Percentiles rank a stretch among this genome's conserved stretches.
Evolutionary conservation across 306 rosid species (phyloP).

Genomic region (Fragaria iinumae): DNA sequence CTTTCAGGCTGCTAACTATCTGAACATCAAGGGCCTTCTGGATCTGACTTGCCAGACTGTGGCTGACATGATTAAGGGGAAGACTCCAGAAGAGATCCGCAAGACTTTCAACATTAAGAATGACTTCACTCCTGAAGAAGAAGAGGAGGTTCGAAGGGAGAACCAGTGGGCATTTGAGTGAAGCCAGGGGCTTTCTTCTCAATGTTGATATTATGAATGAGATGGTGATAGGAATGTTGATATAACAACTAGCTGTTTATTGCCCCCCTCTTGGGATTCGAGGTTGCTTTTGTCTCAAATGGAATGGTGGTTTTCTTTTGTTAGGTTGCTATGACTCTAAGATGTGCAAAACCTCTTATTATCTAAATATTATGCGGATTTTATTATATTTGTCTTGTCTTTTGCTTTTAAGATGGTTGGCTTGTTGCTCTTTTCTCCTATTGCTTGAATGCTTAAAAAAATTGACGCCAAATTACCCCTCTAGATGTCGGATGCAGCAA

Average conservation of each 20-base stretch:
- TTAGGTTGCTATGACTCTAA: background rate
- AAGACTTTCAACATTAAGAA: slow-evolving; percentile 28
- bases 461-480: no score
- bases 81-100: slow-evolving; percentile 22
- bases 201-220: background rate
- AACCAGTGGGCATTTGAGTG: slow-evolving; percentile 22
- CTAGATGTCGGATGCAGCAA: background rate
- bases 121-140: slow-evolving; percentile 36
- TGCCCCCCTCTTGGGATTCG: background rate
- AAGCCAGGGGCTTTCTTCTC: background rate
- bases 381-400: background rate
- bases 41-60: slow-evolving; percentile 19
- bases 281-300: background rate
- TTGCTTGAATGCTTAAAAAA: no score
- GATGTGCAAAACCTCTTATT: background rate
- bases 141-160: slow-evolving; percentile 24
- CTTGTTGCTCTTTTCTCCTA: background rate
- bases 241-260: background rate
- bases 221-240: background rate
- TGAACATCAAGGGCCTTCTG: slow-evolving; percentile 22
- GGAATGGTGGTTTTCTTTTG: background rate
- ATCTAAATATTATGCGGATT: background rate
- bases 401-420: background rate
- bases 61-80: slow-evolving; percentile 29
- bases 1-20: slow-evolving; percentile 32